These are phyloP conservation scores for Pyricularia grisea DNA, from an alignment of 2,329 filamentous ascomycete genomes.

Conservation along the genomic window DNA sequence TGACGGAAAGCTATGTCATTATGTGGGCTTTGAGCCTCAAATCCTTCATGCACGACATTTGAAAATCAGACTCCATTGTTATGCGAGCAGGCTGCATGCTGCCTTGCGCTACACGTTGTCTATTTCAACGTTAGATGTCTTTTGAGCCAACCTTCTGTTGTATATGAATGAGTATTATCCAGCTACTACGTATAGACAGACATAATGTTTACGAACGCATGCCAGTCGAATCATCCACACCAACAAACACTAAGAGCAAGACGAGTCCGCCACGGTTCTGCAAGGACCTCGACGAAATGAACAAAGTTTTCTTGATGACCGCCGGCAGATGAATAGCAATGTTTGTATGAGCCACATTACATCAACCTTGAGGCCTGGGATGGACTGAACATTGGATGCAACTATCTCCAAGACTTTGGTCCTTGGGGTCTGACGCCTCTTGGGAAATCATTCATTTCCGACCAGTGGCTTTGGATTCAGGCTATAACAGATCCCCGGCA, in stretches of 20 bases:
- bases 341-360: neutral
- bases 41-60: conserved; percentile 3
- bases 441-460: neutral
- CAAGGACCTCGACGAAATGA: neutral
- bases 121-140: conserved; percentile 3
- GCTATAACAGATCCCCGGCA: neutral
- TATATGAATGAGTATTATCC: neutral
- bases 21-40: conserved; percentile 1
- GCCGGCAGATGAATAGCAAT: neutral
- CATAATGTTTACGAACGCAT: neutral
- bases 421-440: neutral
- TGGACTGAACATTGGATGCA: neutral
- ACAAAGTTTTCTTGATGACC: neutral
- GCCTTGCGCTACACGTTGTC: neutral
- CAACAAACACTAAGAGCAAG: neutral
- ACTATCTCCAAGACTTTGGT: neutral
- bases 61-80: neutral
- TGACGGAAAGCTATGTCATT: neutral
- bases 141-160: neutral
- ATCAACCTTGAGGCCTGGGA: neutral
- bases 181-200: neutral
- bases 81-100: conserved; percentile 1
- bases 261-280: neutral
- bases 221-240: neutral
- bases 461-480: neutral